These are phyloP conservation scores for Lactuca saligna DNA, from an alignment of 129 eudicot genomes.

Conservation along the genomic window DNA sequence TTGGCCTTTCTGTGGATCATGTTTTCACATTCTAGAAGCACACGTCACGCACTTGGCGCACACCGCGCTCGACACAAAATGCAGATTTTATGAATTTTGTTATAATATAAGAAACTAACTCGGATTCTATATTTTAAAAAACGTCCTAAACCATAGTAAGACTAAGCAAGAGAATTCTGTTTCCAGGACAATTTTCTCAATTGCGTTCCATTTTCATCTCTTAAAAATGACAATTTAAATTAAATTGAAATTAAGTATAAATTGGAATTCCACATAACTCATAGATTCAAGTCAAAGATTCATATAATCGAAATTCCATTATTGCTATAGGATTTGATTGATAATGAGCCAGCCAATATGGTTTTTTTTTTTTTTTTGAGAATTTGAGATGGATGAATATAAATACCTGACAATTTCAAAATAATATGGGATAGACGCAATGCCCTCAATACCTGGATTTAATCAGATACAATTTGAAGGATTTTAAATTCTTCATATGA, in stretches of 20 bases:
- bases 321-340: neutral
- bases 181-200: neutral
- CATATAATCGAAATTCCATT: neutral
- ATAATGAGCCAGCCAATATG: slow-evolving; percentile 9
- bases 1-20: too few species aligned
- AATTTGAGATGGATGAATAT: neutral
- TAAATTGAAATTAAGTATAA: too few species aligned
- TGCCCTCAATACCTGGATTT: neutral
- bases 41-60: too few species aligned
- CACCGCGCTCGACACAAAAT: too few species aligned
- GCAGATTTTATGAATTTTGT: neutral
- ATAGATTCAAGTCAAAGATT: neutral
- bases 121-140: slow-evolving; percentile 2
- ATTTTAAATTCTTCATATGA: neutral
- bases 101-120: slow-evolving; percentile 14
- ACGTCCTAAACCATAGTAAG: slow-evolving; percentile 2
- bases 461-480: neutral
- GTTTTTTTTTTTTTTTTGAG: neutral
- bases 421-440: neutral
- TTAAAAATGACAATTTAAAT: too few species aligned
- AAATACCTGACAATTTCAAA: slow-evolving; percentile 5
- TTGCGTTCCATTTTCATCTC: neutral
- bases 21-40: too few species aligned
- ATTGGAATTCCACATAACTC: too few species aligned
- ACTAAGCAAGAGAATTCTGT: neutral